Evolutionary conservation across 371 early-diverging fungal genomes (phyloP), one percentile per base, ranked within the genome.

Genomic region (Mortierella polycephala): DNA sequence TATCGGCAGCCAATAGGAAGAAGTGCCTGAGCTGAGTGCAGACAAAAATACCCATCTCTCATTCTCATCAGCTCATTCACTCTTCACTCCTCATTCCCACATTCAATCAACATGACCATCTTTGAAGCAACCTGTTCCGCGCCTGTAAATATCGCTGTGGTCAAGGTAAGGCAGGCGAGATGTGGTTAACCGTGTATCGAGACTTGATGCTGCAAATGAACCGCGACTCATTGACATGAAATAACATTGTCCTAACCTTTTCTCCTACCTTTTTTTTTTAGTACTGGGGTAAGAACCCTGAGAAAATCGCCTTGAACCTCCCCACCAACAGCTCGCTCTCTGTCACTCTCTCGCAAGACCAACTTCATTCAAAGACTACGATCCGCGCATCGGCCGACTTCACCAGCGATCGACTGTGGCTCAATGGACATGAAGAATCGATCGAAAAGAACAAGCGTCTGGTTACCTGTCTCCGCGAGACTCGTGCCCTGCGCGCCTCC

Each of bases 101-200:
- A 41, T 20, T 16, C 23, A 50, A 20, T 20, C 47, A 50, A 20
- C 5, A 72, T 72, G 73, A 51, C 77, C 37, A 58, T 71, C 73
- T 79, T 73, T 23, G 77, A 82, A 52, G 91, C 94, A 16, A 98
- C 97, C 40, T 94, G 94, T 81, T 92, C 96, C 21, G 96, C 99
- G 2, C 99, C 99, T 62, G 98, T 98, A 65, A 99, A 99, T 84
- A 99, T 99, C 82, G 99, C 99, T 50, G 97, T 99, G 68, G 91
- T 99, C 85, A 99, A 99, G 30, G 30, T 30, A 30, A 30, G 30
- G 30, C 30, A 30, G 30, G 4, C 30, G 30, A 30, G 30, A 30
- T 30, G 30, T 1, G 30, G 30, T 30, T 4, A 30, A 30, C 30
- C 30, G 2, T 30, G 30, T 4, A 30, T 30, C 30, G 30, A 30